Evolutionary conservation across 306 rosid species (phyloP).

Genomic region (Sechiopsis laciniata): DNA sequence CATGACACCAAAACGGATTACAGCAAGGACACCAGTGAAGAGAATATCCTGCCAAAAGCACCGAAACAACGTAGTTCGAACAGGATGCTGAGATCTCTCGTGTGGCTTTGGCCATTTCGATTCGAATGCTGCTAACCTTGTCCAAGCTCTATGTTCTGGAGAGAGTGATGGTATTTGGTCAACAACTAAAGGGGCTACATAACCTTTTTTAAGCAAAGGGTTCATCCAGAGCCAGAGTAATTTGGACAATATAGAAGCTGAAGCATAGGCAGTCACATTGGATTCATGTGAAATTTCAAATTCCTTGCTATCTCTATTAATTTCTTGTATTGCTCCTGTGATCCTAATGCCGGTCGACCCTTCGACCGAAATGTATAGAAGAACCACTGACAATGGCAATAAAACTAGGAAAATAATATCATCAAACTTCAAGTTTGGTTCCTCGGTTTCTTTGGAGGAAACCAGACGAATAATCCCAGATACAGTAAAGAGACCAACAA

Average conservation of each 20-base stretch:
- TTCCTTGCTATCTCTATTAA: slow-evolving; percentile 28
- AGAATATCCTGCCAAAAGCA: slow-evolving; percentile 67
- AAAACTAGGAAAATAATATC: slow-evolving; percentile 51
- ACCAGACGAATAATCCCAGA: slow-evolving; percentile 64
- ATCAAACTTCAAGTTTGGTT: slow-evolving; percentile 44
- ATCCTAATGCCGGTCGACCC: slow-evolving; percentile 60
- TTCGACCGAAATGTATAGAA: slow-evolving; percentile 40
- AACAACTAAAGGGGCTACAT: slow-evolving; percentile 47
- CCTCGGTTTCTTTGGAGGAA: slow-evolving; percentile 23
- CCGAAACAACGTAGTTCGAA: slow-evolving; percentile 60
- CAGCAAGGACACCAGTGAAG: slow-evolving; percentile 74
- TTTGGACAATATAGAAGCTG: slow-evolving; percentile 64
- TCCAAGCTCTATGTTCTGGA: slow-evolving; percentile 64
- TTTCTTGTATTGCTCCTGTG: slow-evolving; percentile 17
- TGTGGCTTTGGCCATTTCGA: slow-evolving; percentile 73
- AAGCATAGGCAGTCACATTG: slow-evolving; percentile 60
- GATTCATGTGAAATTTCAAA: slow-evolving; percentile 32
- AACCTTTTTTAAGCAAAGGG: slow-evolving; percentile 75
- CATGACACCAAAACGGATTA: slow-evolving; percentile 55
- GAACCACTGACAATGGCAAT: slow-evolving; percentile 50
- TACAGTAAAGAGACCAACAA: slow-evolving; percentile 44
- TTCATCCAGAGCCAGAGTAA: slow-evolving; percentile 90
- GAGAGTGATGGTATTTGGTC: slow-evolving; percentile 73
- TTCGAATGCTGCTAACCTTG: slow-evolving; percentile 55
- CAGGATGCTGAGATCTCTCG: slow-evolving; percentile 63